Percentiles rank a stretch among this genome's conserved stretches.
phyloP scores from a whole-genome alignment of 768 basidiomycete species.

The Paxillus involutus region DNA sequence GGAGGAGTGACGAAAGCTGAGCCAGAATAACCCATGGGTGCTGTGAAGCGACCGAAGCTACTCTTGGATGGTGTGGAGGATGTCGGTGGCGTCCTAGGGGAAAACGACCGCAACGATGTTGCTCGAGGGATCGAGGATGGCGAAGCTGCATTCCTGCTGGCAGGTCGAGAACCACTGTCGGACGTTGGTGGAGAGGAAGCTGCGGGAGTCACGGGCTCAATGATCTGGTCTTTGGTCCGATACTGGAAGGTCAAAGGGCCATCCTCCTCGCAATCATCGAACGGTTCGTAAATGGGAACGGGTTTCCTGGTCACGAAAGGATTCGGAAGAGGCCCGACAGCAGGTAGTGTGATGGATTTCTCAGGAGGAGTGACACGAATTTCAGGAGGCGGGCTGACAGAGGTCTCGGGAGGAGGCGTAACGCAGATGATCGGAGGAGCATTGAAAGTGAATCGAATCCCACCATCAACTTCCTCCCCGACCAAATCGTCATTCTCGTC shows the following conservation, averaged over 20 bases:
- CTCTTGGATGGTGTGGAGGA: slow-evolving; percentile 36
- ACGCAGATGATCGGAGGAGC: slow-evolving; percentile 44
- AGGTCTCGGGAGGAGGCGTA: slow-evolving; percentile 25
- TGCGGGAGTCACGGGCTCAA: slow-evolving; percentile 7
- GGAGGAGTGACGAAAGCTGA: slow-evolving; percentile 49
- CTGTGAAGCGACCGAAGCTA: slow-evolving; percentile 27
- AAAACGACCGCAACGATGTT: slow-evolving; percentile 34
- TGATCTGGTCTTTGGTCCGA: slow-evolving; percentile 12
- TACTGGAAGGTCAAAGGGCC: slow-evolving; percentile 22
- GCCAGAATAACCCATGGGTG: slow-evolving; percentile 21
- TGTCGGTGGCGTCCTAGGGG: slow-evolving; percentile 26
- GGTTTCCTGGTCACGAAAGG: slow-evolving; percentile 3
- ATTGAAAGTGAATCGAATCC: slow-evolving; percentile 74
- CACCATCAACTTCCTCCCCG: slow-evolving; percentile 59
- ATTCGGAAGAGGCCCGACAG: slow-evolving; percentile 9
- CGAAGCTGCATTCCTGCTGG: slow-evolving; percentile 24
- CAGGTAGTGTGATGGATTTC: slow-evolving; percentile 12
- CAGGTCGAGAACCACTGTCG: slow-evolving; percentile 6
- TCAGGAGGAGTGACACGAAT: slow-evolving; percentile 21
- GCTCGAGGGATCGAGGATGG: slow-evolving; percentile 56
- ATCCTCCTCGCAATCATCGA: slow-evolving; percentile 26
- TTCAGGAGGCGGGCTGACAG: slow-evolving; percentile 28
- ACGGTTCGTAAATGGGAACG: slow-evolving; percentile 3
- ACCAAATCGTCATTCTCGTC: slow-evolving; percentile 50
- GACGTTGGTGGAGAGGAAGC: slow-evolving; percentile 10